A percentile compares a stretch with the other conserved stretches of the same genome.
Conservation (phyloP, 1,139 yeast species). For the Zygoascus meyerae region DNA sequence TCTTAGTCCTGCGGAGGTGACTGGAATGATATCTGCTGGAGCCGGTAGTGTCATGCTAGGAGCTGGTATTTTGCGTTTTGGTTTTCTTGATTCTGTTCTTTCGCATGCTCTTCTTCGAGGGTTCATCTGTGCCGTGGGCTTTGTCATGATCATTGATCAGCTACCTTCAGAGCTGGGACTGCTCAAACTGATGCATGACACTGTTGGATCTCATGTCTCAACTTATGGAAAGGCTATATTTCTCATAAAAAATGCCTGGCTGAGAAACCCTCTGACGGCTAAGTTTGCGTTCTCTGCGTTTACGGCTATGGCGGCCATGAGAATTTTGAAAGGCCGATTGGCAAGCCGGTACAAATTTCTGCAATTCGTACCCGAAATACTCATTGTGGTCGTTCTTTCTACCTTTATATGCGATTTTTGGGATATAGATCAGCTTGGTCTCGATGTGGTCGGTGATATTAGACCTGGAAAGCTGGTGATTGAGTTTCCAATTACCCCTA, state of each 20-base stretch:
- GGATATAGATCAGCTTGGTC: conserved; percentile 53
- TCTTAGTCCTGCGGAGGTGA: conserved; percentile 60
- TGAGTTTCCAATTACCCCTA: conserved; percentile 44
- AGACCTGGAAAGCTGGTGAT: conserved; percentile 41
- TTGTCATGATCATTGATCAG: conserved; percentile 82
- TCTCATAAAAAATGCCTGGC: conserved; percentile 40
- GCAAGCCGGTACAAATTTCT: neutral
- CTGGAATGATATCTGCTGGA: conserved; percentile 67
- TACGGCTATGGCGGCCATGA: conserved; percentile 27
- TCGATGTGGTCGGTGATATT: conserved; percentile 67
- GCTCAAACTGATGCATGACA: conserved; percentile 35
- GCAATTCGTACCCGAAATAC: conserved; percentile 70
- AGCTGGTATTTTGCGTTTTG: conserved; percentile 78
- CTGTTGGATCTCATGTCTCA: conserved; percentile 59
- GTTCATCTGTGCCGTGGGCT: conserved; percentile 88
- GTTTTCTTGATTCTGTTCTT: conserved; percentile 81
- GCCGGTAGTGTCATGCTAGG: conserved; percentile 72
- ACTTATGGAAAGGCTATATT: conserved; percentile 68
- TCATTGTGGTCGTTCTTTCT: conserved; percentile 61
- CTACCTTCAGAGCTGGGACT: conserved; percentile 68
- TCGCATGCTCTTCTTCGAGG: conserved; percentile 81
- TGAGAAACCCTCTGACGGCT: conserved; percentile 34
- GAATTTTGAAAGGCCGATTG: conserved; percentile 23
- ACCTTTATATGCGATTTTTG: conserved; percentile 52
- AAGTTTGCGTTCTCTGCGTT: conserved; percentile 32